Conservation (phyloP, 108 stramenopile species). For the Nannochloropsis gaditana region DNA sequence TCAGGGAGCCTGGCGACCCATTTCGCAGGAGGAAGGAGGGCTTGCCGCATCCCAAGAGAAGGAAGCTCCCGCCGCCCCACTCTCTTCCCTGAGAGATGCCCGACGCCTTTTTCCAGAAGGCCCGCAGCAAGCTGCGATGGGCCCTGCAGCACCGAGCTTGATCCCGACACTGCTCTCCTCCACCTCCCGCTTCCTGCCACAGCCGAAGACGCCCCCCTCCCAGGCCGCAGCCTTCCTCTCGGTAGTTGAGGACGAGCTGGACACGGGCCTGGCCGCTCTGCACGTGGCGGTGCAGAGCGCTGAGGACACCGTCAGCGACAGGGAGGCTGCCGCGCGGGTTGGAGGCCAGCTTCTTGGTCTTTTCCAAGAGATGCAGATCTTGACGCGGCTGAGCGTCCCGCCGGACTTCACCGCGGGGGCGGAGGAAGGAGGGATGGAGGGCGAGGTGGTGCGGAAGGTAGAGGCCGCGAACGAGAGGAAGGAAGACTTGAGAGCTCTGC, state of each 20-base stretch:
- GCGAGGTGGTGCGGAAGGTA: neutral
- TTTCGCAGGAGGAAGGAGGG: neutral
- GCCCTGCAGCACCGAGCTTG: neutral
- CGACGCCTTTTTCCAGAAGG: too few species aligned
- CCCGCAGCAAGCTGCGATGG: too few species aligned
- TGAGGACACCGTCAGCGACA: neutral
- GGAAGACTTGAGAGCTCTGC: neutral
- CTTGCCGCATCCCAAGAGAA: neutral
- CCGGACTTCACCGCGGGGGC: neutral
- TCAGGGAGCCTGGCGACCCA: neutral
- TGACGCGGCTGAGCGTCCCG: neutral
- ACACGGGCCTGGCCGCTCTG: neutral
- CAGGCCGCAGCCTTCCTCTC: neutral
- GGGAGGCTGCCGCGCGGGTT: neutral
- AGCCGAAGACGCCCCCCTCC: neutral
- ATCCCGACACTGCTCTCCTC: neutral
- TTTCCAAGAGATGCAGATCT: neutral
- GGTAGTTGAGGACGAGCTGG: neutral
- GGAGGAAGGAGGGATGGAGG: conserved; percentile 11
- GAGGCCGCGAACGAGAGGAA: neutral
- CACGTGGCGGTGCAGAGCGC: neutral
- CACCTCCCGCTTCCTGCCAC: neutral
- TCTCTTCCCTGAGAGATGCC: neutral
- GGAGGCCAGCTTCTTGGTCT: neutral
- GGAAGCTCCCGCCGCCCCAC: neutral